phyloP scores from a whole-genome alignment of 345 rosid genomes.

The Draba incana region DNA sequence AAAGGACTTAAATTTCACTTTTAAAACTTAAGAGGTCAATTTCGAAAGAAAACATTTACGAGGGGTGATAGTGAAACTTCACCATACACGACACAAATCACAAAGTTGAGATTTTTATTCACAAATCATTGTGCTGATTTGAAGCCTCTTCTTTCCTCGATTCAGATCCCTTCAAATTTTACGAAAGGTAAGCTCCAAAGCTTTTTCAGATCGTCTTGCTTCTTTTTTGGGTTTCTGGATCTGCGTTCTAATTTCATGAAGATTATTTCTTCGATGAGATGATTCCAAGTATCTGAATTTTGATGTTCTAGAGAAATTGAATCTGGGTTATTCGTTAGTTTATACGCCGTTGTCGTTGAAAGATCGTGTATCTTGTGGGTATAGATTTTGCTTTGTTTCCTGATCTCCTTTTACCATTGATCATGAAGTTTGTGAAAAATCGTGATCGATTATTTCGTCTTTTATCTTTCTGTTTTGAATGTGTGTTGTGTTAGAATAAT shows the following conservation, averaged over 20 bases:
- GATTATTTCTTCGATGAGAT: not conserved
- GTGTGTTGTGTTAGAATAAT: no score
- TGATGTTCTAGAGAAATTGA: not conserved
- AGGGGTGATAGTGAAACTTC: slow-evolving; percentile 17
- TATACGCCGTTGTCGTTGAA: not conserved
- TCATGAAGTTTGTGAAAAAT: no score
- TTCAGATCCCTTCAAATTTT: slow-evolving; percentile 31
- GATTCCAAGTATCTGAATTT: not conserved
- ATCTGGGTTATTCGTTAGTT: slow-evolving; percentile 12
- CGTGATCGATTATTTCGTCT: not conserved
- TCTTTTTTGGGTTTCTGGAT: not conserved
- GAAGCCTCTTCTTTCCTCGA: slow-evolving; percentile 13
- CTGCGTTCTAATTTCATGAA: slow-evolving; percentile 9
- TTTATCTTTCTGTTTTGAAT: no score
- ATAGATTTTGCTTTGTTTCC: not conserved
- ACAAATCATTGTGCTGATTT: slow-evolving; percentile 21
- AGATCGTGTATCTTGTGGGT: no score
- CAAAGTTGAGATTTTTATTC: not conserved
- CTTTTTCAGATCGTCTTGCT: not conserved
- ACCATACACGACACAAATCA: slow-evolving; percentile 12
- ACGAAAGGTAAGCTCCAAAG: slow-evolving; percentile 27
- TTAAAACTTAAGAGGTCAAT: slow-evolving; percentile 14
- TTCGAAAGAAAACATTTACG: no score
- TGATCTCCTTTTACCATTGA: no score
- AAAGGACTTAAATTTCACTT: not conserved